These are phyloP conservation scores for Sugiyamaella americana DNA, from an alignment of 805 yeast genomes.

Conservation along the genomic window DNA sequence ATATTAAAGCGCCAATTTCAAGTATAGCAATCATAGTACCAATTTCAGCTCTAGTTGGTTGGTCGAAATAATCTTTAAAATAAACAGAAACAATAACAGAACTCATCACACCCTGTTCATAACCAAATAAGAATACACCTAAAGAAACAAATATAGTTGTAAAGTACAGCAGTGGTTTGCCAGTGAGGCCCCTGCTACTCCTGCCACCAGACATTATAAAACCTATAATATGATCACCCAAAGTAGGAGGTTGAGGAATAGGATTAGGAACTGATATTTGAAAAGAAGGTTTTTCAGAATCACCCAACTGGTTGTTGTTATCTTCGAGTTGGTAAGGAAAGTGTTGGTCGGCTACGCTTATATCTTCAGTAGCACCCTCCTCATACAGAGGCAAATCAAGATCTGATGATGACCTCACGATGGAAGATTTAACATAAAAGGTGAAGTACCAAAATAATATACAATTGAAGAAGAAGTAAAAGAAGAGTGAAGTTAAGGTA, in stretches of 20 bases:
- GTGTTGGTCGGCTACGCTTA: background rate
- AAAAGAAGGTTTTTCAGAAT: background rate
- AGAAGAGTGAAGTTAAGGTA: too few species aligned
- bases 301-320: background rate
- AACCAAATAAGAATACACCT: slow-evolving; percentile 64
- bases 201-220: slow-evolving; percentile 24
- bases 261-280: slow-evolving; percentile 19
- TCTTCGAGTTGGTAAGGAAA: background rate
- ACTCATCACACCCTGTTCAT: slow-evolving; percentile 71
- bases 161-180: slow-evolving; percentile 36
- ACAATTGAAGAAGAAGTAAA: too few species aligned
- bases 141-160: slow-evolving; percentile 40
- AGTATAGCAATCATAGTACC: slow-evolving; percentile 86
- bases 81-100: slow-evolving; percentile 65
- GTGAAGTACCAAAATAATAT: too few species aligned
- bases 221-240: slow-evolving; percentile 20
- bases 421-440: background rate
- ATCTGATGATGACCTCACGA: slow-evolving; percentile 9
- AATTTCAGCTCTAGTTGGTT: slow-evolving; percentile 67
- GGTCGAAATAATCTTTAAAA: slow-evolving; percentile 60
- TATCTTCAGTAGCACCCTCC: slow-evolving; percentile 1
- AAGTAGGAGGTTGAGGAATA: slow-evolving; percentile 17
- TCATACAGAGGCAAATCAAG: slow-evolving; percentile 11
- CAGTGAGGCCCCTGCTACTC: slow-evolving; percentile 22
- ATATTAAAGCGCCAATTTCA: slow-evolving; percentile 80